Percentiles rank a stretch among this genome's conserved stretches.
phyloP scores from a whole-genome alignment of 148 eudicot genomes.

The Rhododendron mucronatum region DNA sequence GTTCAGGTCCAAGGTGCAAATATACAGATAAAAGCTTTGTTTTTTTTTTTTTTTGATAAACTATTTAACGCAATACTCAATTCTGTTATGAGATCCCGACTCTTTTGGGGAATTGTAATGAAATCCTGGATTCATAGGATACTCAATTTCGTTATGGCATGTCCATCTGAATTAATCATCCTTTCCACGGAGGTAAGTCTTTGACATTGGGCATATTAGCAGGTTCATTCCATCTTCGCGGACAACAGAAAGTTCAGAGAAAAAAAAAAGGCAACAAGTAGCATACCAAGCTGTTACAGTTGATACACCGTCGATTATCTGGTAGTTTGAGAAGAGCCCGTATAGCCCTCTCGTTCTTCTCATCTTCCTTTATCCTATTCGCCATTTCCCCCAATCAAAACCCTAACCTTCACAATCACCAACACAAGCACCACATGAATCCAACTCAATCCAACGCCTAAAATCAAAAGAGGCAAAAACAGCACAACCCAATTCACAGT shows the following conservation, averaged over 20 bases:
- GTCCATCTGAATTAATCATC: too few species aligned
- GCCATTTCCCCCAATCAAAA: constrained; percentile 53
- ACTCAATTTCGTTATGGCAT: too few species aligned
- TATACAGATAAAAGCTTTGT: neutral
- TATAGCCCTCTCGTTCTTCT: constrained; percentile 66
- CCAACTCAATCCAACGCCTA: neutral
- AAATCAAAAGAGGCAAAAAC: neutral
- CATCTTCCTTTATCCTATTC: constrained; percentile 70
- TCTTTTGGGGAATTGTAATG: too few species aligned
- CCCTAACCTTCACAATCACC: constrained; percentile 10
- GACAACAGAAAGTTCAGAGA: neutral
- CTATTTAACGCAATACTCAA: neutral
- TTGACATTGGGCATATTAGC: neutral
- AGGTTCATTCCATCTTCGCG: neutral
- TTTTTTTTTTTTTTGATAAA: too few species aligned
- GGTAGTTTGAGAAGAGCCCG: constrained; percentile 69
- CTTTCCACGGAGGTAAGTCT: too few species aligned
- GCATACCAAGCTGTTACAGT: constrained; percentile 65
- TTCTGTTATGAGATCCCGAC: neutral
- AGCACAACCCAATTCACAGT: neutral
- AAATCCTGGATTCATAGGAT: too few species aligned
- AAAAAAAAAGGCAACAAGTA: neutral
- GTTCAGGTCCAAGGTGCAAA: neutral
- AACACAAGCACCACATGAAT: neutral
- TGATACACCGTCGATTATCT: constrained; percentile 68